Conservation (phyloP, 73 alveolate genomes). For the Paramecium caudatum region DNA sequence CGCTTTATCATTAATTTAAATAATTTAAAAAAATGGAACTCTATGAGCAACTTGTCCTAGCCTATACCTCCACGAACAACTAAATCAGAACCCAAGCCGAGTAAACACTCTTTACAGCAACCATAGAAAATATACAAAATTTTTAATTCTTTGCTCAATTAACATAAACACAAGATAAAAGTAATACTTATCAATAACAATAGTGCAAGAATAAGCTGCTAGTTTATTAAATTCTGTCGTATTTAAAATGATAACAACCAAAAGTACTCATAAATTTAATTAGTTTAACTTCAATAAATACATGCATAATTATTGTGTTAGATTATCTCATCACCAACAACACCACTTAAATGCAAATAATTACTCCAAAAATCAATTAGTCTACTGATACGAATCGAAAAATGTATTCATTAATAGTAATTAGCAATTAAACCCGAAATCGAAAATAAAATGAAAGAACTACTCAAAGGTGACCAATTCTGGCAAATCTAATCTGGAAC, state of each 20-base stretch:
- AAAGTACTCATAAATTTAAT: background rate
- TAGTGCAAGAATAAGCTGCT: conserved; percentile 40
- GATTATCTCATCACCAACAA: background rate
- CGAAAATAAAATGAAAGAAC: background rate
- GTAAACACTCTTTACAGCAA: background rate
- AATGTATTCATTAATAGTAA: background rate
- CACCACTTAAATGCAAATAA: background rate
- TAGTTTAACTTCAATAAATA: background rate
- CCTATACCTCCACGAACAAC: background rate
- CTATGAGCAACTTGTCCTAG: background rate
- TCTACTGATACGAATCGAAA: background rate
- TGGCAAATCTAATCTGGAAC: background rate
- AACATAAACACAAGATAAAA: background rate
- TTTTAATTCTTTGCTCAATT: background rate
- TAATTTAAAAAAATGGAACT: conserved; percentile 35
- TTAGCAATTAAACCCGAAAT: background rate
- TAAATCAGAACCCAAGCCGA: background rate
- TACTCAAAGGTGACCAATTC: background rate
- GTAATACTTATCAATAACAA: no score
- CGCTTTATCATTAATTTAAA: background rate
- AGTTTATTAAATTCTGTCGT: conserved; percentile 10
- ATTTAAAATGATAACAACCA: background rate
- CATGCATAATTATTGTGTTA: background rate
- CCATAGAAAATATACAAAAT: background rate
- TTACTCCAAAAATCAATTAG: background rate